These are phyloP conservation scores for Iberis pinnata DNA, from an alignment of 345 rosid genomes.

Conservation along the genomic window DNA sequence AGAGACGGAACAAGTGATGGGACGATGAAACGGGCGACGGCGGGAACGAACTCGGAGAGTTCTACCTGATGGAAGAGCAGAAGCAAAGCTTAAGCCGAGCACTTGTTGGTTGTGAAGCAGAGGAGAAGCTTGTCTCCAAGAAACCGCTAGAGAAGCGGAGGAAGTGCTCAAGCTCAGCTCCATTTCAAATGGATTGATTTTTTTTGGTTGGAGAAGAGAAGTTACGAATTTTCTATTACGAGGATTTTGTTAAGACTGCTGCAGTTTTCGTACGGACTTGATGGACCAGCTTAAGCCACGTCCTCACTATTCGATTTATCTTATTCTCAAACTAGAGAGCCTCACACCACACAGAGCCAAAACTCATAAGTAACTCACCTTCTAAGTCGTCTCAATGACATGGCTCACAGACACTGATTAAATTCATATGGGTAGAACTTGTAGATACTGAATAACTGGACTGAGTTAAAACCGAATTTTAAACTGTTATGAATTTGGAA, in stretches of 20 bases:
- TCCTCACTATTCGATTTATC: constrained; percentile 22
- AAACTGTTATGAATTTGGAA: no score
- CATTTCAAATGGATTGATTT: constrained; percentile 39
- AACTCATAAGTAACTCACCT: no score
- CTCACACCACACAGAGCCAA: no score
- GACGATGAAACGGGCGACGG: constrained; percentile 23
- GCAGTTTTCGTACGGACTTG: constrained; percentile 11
- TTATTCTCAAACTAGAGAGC: no score
- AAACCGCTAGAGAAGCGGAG: constrained; percentile 29
- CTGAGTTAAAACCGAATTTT: no score
- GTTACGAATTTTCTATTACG: constrained; percentile 19
- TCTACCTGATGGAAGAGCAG: constrained; percentile 24
- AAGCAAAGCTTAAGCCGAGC: constrained; percentile 42
- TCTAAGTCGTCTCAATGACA: no score
- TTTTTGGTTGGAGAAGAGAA: constrained; percentile 38
- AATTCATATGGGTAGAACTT: no score
- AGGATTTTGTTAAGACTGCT: no score
- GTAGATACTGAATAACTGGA: no score
- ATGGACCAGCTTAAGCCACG: constrained; percentile 37
- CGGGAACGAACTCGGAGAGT: constrained; percentile 40
- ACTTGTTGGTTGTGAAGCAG: constrained; percentile 33
- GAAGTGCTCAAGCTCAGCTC: constrained; percentile 42
- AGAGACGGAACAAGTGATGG: constrained; percentile 63
- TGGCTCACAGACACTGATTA: no score
- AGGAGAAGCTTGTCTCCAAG: constrained; percentile 30